Evolutionary conservation across 2,329 filamentous ascomycete species (phyloP), one percentile per base, ranked within the genome.

Genomic region (Elsinoe fawcettii): DNA sequence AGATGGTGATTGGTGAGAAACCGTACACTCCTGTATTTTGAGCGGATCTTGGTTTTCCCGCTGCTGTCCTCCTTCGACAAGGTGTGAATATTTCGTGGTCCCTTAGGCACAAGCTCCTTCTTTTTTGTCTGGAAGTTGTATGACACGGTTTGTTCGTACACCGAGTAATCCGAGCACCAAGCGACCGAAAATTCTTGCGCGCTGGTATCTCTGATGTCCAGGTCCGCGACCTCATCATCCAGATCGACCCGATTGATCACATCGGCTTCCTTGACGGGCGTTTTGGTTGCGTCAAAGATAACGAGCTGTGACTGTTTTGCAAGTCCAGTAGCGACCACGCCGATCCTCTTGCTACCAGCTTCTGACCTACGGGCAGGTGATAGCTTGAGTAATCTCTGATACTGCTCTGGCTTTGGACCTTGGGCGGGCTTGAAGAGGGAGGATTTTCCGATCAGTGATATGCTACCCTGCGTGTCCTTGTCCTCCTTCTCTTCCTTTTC

Each of bases 321-420:
- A 61, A 95, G 76, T 25, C 88, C 88, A 0, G 90, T 91, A 8
- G 90, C 86, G 60, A 87, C 84, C 11, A 84, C 90, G 59, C 87
- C 90, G 37, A 96, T 77, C 59, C 88, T 80, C 43, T 80, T 79
- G 58, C 76, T 74, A 18, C 76, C 77, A 44, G 77, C 70, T 47
- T 75, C 73, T 41, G 68, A 71, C 56, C 77, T 77, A 58, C 71
- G 74, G 56, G 77, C 77, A 5, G 80, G 80, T 4, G 80, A 84
- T 18, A 85, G 68, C 36, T 80, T 75, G 53, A 83, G 63, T 25
- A 84, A 65, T 36, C 82, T 75, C 66, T 85, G 82, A 63, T 84
- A 85, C 11, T 76, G 77, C 63, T 84, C 82, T 60, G 75, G 76
- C 63, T 75, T 80, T 39, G 70, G 62, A 55, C 71, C 71, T 54